Evolutionary conservation across 2,329 filamentous ascomycete species (phyloP).

Genomic region (Cladosporium sp.): DNA sequence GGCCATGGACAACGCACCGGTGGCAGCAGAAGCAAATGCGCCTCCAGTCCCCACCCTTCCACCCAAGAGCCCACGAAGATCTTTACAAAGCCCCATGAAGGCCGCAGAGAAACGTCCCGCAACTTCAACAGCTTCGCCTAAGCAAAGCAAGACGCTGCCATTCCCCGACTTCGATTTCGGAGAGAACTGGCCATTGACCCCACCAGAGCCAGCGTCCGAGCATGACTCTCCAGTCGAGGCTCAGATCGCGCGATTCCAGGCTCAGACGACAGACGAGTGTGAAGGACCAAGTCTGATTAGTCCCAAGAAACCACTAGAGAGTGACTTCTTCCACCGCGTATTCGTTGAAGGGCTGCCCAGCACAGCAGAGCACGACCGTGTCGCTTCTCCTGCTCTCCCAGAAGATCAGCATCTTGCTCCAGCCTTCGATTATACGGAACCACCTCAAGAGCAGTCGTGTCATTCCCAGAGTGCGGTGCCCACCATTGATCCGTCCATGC

Average conservation of each 20-base stretch:
- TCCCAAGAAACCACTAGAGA: slow-evolving; percentile 23
- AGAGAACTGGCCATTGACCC: slow-evolving; percentile 2
- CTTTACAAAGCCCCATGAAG: not conserved
- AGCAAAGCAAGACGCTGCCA: not conserved
- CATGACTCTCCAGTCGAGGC: not conserved
- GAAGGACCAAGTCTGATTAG: not conserved
- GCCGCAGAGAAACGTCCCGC: not conserved
- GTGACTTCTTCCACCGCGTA: slow-evolving; percentile 29
- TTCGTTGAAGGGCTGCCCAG: slow-evolving; percentile 30
- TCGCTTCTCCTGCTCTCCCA: not conserved
- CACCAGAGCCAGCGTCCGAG: not conserved
- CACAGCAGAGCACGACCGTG: not conserved
- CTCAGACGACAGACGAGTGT: not conserved
- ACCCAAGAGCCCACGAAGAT: slow-evolving; percentile 2
- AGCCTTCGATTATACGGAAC: not conserved
- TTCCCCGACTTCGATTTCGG: not conserved
- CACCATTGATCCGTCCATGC: not conserved
- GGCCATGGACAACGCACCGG: not conserved
- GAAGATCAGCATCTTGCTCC: not conserved
- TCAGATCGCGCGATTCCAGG: not conserved
- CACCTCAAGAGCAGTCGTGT: not conserved
- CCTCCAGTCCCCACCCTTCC: slow-evolving; percentile 3
- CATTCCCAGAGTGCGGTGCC: not conserved
- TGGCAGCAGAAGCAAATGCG: slow-evolving; percentile 1
- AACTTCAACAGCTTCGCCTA: not conserved